Base-by-base conservation (phyloP, 352 stramenopile species). In the Globisporangium alternatum region DNA sequence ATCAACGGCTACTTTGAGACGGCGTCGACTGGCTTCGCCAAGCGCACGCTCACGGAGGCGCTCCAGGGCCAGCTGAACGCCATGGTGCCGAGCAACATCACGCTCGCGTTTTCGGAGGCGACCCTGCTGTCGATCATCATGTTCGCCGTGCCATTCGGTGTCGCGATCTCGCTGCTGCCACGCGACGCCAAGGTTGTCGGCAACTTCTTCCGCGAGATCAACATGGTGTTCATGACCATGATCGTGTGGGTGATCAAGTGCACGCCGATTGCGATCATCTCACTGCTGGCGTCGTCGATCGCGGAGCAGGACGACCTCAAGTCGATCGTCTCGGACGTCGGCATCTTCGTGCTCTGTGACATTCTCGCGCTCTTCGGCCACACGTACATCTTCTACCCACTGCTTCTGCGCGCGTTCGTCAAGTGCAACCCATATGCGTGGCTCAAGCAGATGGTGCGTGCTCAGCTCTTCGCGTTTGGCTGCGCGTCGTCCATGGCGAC, bases 401-500 rank as follows among this genome's bases (percentile, higher is more conserved):
- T 64, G 15, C 28, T 77, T 2, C 54, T 71, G 33, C 61, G 54
- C 10, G 37, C 54, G 28, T 73, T 73, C 17, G 62, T 61, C 8
- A 59, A 64, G n/a, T 15, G 8, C 41, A 75, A 74, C 47, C 67
- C 73, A 25, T 81, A 56, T 15, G 72, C 68, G 55, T 89, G 81
- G 62, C 61, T 93, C 51, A 39, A 37, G 15, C 21, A 62, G 21
- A 62, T 77, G 47, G 48, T 91, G 3, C 84, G 80, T 0, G 84
- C 84, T 0, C 81, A 90, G 51, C 62, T 91, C 21, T 93, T 91
- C 57, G 79, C 86, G 15, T 80, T 90, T 59, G 80, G 80, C 17
- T 93, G 78, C 51, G 85, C 81, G 39, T 91, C 81, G 15, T 93
- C 84, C 25, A 86, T 91, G 54, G 84, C 84, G 30, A 90, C 84